Evolutionary conservation across 176 grass and related monocot species (phyloP).

Genomic region (Phyllostachys edulis): DNA sequence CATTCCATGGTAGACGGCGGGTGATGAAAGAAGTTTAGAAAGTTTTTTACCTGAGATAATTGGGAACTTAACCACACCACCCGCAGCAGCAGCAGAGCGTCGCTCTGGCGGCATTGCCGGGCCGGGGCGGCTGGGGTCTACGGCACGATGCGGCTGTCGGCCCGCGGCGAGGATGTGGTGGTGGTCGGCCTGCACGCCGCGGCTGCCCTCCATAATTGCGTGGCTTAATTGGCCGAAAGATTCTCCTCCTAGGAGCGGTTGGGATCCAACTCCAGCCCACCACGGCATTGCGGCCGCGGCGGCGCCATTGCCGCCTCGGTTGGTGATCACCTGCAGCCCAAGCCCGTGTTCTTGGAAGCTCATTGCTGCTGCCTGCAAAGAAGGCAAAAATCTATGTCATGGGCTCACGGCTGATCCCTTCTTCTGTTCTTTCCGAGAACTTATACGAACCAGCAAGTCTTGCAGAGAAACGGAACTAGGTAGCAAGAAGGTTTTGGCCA

Average conservation of each 20-base stretch:
- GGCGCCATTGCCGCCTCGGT: not conserved
- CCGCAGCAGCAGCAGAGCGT: not conserved
- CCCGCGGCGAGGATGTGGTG: not conserved
- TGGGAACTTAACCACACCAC: not conserved
- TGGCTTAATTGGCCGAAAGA: slow-evolving; percentile 20
- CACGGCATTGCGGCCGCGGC: not conserved
- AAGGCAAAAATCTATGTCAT: not conserved
- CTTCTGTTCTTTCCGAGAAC: not conserved
- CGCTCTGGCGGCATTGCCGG: slow-evolving; percentile 10
- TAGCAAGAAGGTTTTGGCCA: not conserved
- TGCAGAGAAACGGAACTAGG: not conserved
- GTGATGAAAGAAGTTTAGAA: not conserved
- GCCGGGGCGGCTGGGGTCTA: slow-evolving; percentile 2
- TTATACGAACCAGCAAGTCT: not conserved
- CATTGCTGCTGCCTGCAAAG: slow-evolving; percentile 12
- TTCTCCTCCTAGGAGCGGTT: slow-evolving; percentile 9
- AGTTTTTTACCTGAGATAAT: slow-evolving; percentile 14
- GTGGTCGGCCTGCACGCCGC: not conserved
- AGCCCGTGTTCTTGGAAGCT: slow-evolving; percentile 29
- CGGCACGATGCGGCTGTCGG: not conserved
- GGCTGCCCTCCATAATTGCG: not conserved
- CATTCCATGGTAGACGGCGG: not conserved
- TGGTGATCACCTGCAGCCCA: not conserved
- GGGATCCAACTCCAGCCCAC: not conserved
- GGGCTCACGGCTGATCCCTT: not conserved